Evolutionary conservation across 2,329 filamentous ascomycete genomes (phyloP), one percentile per base, ranked within the genome.

Genomic region (Diaporthe sp.): DNA sequence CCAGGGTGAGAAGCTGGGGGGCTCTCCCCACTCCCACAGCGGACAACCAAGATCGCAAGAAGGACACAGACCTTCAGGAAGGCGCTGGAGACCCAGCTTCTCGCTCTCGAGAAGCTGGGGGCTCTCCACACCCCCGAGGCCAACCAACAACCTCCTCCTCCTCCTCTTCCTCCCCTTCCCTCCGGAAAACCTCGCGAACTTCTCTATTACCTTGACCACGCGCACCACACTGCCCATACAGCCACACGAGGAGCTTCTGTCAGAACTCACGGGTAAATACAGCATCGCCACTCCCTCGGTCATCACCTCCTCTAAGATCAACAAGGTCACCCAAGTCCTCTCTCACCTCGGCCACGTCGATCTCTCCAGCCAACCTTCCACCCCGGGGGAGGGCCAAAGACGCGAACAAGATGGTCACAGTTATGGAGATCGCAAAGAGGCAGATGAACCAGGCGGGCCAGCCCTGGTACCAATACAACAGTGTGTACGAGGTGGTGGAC

Each of bases 321-420:
- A 85, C 76, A 89, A 90, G 74, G 86, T 91, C 75, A 81, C 81
- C 31, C 83, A 85, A 39, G 82, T 87, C 53, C 80, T 87, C 28
- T 82, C 82, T 3, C 88, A 91, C 77, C 83, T 91, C 9, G 81
- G 84, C 34, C 80, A 78, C 74, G 82, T 82, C 77, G 79, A 77
- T 58, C 67, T 79, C 2, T 72, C 78, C 78, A 80, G 80, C 71
- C 42, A 75, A 71, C 57, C 73, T 46, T 76, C 80, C n/a, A 77
- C 79, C 1, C 81, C 80, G 0, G 82, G 83, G 15, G 80, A 87
- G 87, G 28, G 84, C 88, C 0, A 76, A 82, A 13, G 88, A 91
- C 4, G 87, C 90, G 2, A 87, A 87, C 82, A 95, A 95, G 82
- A 86, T 94, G 79, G 90, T 94, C 79, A 92, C 90, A 5, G 88